Base-by-base conservation (phyloP, 345 rosid genomes). In the Populus alba region DNA sequence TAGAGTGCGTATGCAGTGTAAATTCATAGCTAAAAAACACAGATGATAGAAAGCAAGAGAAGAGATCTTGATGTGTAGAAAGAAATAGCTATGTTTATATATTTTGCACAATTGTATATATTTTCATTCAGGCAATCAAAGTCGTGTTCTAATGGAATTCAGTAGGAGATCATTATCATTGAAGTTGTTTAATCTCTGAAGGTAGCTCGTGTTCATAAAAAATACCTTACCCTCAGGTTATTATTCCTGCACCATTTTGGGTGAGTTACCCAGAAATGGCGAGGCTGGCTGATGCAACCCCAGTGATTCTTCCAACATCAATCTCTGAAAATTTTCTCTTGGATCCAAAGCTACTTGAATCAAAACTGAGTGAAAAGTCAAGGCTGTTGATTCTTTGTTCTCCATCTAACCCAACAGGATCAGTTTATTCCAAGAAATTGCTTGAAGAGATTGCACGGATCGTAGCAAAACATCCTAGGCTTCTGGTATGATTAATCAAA, bases 231-330 rank as follows among this genome's bases (percentile, higher is more conserved):
- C 51, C 75, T 25, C 86, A 97, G 99, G 99, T 94, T 82, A 85
- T 97, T 67, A 94, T 97, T 80, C 99, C 99, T 16, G 97, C 95
- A 74, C 99, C 99, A 17, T 97, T 68, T 81, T 97, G 92, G 92
- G 99, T 97, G 70, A 97, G 99, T 89, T 97, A 97, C 87, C 95
- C 98, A 8, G 98, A 97, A 88, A 94, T 94, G 62, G 97, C 94
- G 61, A 92, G 97, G 87, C 77, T 97, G 61, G 98, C 97, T 6
- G 97, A 94, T 83, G 99, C 99, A 81, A 90, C 89, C 22, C 99
- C 99, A 4, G 97, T 91, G 79, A 86, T 94, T 74, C 87, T 94
- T 86, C 97, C 95, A 49, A 90, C 99, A 20, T 82, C 79, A 77
- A 92, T 97, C 73, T 90, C 94, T n/a, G 88, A 91, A 31, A 84